Evolutionary conservation across 1,284 basidiomycete genomes (phyloP).

Genomic region (Puccinia polysora): DNA sequence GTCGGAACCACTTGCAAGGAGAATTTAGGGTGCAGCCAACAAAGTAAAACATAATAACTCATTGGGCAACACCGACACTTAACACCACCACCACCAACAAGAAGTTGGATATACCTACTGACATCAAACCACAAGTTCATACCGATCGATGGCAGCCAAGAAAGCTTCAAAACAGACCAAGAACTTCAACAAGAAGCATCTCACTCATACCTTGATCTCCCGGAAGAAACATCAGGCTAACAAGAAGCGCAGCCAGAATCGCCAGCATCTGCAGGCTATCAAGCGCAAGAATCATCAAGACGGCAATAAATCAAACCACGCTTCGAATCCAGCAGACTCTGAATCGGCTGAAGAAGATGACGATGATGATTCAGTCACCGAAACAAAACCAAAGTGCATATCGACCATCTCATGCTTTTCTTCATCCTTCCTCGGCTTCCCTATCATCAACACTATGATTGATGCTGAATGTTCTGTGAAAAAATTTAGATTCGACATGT

Average conservation of each 20-base stretch:
- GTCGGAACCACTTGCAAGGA: too few relatives aligned
- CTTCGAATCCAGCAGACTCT: too few relatives aligned
- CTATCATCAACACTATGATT: neutral
- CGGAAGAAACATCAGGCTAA: constrained; percentile 40
- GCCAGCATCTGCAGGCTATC: constrained; percentile 18
- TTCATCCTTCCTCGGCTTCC: neutral
- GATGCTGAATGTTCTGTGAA: too few relatives aligned
- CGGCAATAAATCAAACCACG: neutral
- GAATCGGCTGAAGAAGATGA: constrained; percentile 1
- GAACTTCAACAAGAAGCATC: constrained; percentile 37
- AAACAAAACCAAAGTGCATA: constrained; percentile 23
- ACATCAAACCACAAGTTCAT: neutral
- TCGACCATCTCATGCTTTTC: neutral
- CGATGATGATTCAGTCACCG: constrained; percentile 24
- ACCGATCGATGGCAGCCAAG: constrained; percentile 18
- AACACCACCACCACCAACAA: too few relatives aligned
- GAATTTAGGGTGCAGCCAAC: too few relatives aligned
- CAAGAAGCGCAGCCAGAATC: constrained; percentile 27
- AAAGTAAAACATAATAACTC: too few relatives aligned
- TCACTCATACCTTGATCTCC: constrained; percentile 20
- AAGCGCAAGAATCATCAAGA: constrained; percentile 7
- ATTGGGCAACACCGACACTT: too few relatives aligned
- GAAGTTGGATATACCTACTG: too few relatives aligned
- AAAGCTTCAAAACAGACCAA: constrained; percentile 37
- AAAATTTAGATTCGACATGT: constrained; percentile 37